A percentile compares a stretch with the other conserved stretches of the same genome.
Conservation (phyloP, 805 yeast species). For the Starmerella bombi region DNA sequence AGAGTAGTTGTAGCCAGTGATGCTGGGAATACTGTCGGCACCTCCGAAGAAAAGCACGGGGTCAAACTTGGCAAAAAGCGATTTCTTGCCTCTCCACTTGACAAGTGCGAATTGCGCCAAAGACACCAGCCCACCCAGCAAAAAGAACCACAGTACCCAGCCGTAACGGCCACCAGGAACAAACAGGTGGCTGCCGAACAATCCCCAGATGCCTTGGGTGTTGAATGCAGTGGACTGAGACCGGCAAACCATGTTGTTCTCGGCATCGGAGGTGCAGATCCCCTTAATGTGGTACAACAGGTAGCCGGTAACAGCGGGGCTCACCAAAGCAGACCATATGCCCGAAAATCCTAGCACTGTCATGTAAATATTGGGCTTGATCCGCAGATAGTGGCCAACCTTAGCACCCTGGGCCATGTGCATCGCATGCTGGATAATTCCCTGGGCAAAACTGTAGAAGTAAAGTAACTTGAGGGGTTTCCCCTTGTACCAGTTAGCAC, state of each 20-base stretch:
- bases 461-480: slow-evolving; percentile 51
- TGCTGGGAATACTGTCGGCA: slow-evolving; percentile 57
- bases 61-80: slow-evolving; percentile 35
- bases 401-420: slow-evolving; percentile 37
- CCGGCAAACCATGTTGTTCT: slow-evolving; percentile 55
- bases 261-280: slow-evolving; percentile 39
- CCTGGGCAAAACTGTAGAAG: slow-evolving; percentile 40
- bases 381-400: slow-evolving; percentile 49
- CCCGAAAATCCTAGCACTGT: slow-evolving; percentile 37
- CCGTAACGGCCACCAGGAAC: slow-evolving; percentile 53
- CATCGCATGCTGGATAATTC: slow-evolving; percentile 41
- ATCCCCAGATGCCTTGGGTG: slow-evolving; percentile 54
- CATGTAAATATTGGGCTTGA: slow-evolving; percentile 51
- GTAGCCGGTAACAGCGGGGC: slow-evolving; percentile 33
- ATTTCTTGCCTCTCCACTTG: slow-evolving; percentile 28
- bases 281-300: slow-evolving; percentile 30
- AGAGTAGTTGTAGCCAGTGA: slow-evolving; percentile 55
- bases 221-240: slow-evolving; percentile 29
- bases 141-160: slow-evolving; percentile 45
- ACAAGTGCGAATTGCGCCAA: slow-evolving; percentile 31
- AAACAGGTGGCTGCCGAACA: slow-evolving; percentile 42
- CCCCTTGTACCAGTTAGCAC: slow-evolving; percentile 25
- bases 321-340: slow-evolving; percentile 31
- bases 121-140: slow-evolving; percentile 42
- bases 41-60: slow-evolving; percentile 57